These are phyloP conservation scores for Chrysoporthe cubensis DNA, from an alignment of 2,329 filamentous ascomycete species.

Conservation along the genomic window DNA sequence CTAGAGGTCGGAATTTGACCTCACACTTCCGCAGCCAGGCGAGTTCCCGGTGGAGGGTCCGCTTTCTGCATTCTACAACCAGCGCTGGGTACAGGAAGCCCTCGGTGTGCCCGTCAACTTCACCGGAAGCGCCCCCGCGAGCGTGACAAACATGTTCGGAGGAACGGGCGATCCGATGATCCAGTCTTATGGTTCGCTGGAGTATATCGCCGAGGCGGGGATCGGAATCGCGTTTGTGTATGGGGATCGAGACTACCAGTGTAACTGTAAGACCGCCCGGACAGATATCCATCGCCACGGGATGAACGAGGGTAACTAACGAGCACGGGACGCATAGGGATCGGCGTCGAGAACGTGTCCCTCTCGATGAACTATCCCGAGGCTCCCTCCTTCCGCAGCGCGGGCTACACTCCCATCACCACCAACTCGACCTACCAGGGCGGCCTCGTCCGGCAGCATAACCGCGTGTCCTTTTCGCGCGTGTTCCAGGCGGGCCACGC, in stretches of 20 bases:
- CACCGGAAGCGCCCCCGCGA: conserved; percentile 40
- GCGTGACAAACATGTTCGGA: conserved; percentile 45
- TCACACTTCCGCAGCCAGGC: conserved; percentile 51
- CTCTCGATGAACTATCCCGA: conserved; percentile 48
- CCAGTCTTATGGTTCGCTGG: conserved; percentile 37
- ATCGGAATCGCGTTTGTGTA: conserved; percentile 58
- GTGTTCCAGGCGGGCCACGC: conserved; percentile 53
- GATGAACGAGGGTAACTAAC: background rate
- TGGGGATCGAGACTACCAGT: conserved; percentile 58
- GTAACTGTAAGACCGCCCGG: conserved; percentile 35
- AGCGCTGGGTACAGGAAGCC: conserved; percentile 54
- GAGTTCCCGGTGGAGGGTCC: conserved; percentile 50
- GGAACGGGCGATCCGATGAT: conserved; percentile 37
- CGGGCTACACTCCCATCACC: conserved; percentile 52
- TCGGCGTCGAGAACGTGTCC: conserved; percentile 53
- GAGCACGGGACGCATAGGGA: conserved; percentile 42
- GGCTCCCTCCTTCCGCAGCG: conserved; percentile 46
- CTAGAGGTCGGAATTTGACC: conserved; percentile 55
- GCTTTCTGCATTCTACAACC: conserved; percentile 56
- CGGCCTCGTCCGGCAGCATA: conserved; percentile 50
- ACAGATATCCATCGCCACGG: background rate
- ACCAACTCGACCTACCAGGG: conserved; percentile 48
- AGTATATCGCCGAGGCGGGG: conserved; percentile 56
- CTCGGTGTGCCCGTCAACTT: conserved; percentile 62
- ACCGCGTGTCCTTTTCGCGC: conserved; percentile 52